Evolutionary conservation across 1,284 basidiomycete genomes (phyloP).

Genomic region (Cryptococcus sp.): DNA sequence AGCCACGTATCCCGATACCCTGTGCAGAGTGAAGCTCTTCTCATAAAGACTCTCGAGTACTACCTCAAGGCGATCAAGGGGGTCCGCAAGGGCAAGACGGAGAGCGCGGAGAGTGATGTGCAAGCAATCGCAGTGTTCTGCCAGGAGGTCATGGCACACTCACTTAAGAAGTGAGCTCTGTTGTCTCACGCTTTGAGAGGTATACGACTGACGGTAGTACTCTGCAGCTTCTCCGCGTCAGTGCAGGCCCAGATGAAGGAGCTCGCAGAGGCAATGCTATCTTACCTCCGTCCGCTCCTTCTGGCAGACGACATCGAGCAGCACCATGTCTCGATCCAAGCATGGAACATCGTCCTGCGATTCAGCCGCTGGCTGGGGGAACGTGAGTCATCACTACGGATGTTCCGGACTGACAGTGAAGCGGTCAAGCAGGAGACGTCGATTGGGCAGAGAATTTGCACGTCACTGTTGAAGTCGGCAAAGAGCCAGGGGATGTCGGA

Average conservation of each 20-base stretch:
- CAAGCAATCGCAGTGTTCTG: conserved; percentile 2
- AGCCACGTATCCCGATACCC: not conserved
- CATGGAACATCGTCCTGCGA: not conserved
- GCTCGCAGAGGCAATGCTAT: not conserved
- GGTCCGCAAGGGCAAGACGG: not conserved
- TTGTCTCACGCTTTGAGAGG: too few relatives aligned
- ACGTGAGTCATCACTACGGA: too few relatives aligned
- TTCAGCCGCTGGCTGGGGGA: not conserved
- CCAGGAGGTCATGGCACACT: not conserved
- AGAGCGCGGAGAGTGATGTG: not conserved
- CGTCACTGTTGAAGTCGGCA: not conserved
- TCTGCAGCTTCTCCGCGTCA: not conserved
- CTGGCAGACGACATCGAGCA: not conserved
- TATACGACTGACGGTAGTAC: not conserved
- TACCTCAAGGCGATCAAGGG: not conserved
- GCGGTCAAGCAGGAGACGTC: too few relatives aligned
- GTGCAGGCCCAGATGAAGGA: not conserved
- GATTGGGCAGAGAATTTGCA: not conserved
- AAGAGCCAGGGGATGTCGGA: too few relatives aligned
- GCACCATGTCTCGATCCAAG: not conserved
- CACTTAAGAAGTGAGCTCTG: conserved; percentile 4
- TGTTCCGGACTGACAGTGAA: not conserved
- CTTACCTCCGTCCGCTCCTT: not conserved
- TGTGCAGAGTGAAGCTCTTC: not conserved
- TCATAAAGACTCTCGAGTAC: not conserved